Evolutionary conservation across 176 grass and related monocot genomes (phyloP).

Genomic region (Musa beccarii): DNA sequence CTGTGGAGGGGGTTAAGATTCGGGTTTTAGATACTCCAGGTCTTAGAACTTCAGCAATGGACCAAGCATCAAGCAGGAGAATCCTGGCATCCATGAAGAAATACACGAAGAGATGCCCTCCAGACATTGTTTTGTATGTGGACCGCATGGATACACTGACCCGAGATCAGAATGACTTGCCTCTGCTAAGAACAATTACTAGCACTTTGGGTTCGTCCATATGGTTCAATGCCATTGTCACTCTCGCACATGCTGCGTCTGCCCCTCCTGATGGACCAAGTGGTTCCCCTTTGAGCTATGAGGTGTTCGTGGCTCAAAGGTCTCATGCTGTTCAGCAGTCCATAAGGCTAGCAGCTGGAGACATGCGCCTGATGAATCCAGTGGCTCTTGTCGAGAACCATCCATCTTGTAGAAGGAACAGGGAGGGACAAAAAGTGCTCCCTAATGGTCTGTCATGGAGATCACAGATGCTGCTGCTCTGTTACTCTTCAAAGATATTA

Average conservation of each 20-base stretch:
- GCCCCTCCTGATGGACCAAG: slow-evolving; percentile 81
- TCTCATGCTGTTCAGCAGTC: slow-evolving; percentile 83
- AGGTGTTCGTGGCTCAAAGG: slow-evolving; percentile 72
- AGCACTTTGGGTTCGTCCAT: slow-evolving; percentile 71
- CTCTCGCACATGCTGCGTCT: slow-evolving; percentile 82
- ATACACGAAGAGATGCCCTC: slow-evolving; percentile 80
- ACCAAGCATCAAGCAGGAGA: slow-evolving; percentile 75
- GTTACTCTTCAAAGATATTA: slow-evolving; percentile 93
- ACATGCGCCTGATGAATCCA: slow-evolving; percentile 93
- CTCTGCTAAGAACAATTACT: slow-evolving; percentile 76
- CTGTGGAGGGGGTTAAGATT: slow-evolving; percentile 81
- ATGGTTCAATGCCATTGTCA: slow-evolving; percentile 89
- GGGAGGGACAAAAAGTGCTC: slow-evolving; percentile 61
- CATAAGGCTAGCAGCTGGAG: slow-evolving; percentile 63
- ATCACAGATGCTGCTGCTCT: slow-evolving; percentile 72
- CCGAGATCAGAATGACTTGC: slow-evolving; percentile 71
- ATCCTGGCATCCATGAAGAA: slow-evolving; percentile 62
- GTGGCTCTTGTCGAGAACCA: slow-evolving; percentile 93
- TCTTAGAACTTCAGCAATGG: slow-evolving; percentile 57
- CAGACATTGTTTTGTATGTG: slow-evolving; percentile 88
- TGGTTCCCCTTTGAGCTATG: slow-evolving; percentile 72
- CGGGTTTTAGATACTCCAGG: slow-evolving; percentile 85
- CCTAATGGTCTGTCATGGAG: slow-evolving; percentile 82
- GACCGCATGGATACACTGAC: slow-evolving; percentile 69
- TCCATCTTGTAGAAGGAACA: slow-evolving; percentile 69